A percentile compares a stretch with the other conserved stretches of the same genome.
These are phyloP conservation scores for Prunus fruticosa DNA, from an alignment of 306 rosid genomes.

Conservation along the genomic window DNA sequence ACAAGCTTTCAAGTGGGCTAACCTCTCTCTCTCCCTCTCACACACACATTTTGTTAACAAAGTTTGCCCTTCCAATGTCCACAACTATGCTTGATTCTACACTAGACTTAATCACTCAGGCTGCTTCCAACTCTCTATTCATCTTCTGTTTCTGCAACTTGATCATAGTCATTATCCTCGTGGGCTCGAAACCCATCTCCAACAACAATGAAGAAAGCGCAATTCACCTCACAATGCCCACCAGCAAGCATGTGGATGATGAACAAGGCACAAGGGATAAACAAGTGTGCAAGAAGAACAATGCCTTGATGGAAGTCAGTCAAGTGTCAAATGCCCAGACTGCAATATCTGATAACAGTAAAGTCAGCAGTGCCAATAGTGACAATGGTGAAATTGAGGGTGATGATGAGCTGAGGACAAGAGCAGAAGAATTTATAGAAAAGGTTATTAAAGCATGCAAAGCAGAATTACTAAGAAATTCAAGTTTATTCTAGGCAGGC, in stretches of 20 bases:
- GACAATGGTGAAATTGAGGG: slow-evolving; percentile 21
- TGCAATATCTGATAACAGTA: slow-evolving; percentile 2
- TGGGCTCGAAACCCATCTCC: slow-evolving; percentile 37
- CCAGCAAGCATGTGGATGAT: neutral
- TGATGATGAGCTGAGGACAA: slow-evolving; percentile 48
- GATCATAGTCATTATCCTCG: slow-evolving; percentile 48
- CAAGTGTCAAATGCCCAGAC: slow-evolving; percentile 19
- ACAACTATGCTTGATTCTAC: slow-evolving; percentile 44
- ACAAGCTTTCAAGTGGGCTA: neutral
- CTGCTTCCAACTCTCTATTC: slow-evolving; percentile 55
- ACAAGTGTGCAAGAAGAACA: neutral
- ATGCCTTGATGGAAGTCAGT: slow-evolving; percentile 7
- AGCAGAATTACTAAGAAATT: slow-evolving; percentile 40
- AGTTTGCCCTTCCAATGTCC: neutral
- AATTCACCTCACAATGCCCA: neutral
- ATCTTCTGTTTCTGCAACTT: slow-evolving; percentile 65
- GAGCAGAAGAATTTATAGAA: slow-evolving; percentile 60
- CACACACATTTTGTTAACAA: neutral
- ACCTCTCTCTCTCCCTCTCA: neutral
- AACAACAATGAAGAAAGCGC: slow-evolving; percentile 20
- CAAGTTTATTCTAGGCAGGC: slow-evolving; percentile 11
- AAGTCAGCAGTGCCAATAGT: neutral
- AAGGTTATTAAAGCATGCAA: slow-evolving; percentile 60
- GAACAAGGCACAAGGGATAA: slow-evolving; percentile 9
- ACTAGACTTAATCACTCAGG: slow-evolving; percentile 44